Evolutionary conservation across 139 green algal genomes (phyloP).

Genomic region (Edaphochlamys debaryana): DNA sequence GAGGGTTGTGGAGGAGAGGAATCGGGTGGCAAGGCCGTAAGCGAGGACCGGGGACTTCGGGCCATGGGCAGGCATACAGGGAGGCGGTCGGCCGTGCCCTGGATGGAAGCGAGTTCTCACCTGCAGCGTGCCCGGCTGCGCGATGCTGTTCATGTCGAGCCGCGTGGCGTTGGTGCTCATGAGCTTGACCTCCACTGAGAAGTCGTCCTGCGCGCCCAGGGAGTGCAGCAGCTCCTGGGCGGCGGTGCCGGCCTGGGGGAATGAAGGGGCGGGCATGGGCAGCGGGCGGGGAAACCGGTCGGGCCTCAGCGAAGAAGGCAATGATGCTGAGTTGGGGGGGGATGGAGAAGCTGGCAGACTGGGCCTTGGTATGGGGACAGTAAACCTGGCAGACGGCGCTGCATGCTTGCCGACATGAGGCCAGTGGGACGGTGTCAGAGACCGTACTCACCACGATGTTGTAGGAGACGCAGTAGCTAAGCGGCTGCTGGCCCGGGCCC

Average conservation of each 20-base stretch:
- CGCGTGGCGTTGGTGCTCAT: slow-evolving; percentile 3
- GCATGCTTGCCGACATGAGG: too few species aligned
- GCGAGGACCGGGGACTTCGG: too few species aligned
- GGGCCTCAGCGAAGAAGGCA: not conserved
- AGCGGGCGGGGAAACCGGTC: too few species aligned
- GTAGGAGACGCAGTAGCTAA: slow-evolving; percentile 46
- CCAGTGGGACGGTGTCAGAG: too few species aligned
- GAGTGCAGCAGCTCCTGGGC: not conserved
- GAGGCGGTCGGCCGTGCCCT: too few species aligned
- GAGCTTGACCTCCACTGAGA: slow-evolving; percentile 24
- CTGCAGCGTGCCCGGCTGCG: slow-evolving; percentile 19
- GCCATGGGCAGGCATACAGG: too few species aligned
- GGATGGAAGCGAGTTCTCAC: not conserved
- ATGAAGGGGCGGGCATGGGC: not conserved
- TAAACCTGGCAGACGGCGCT: too few species aligned
- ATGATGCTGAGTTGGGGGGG: not conserved
- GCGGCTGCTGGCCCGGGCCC: slow-evolving; percentile 1
- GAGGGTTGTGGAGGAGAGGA: too few species aligned
- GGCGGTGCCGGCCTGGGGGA: not conserved
- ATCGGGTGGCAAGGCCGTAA: too few species aligned
- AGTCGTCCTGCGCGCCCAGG: slow-evolving; percentile 1
- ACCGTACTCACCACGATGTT: slow-evolving; percentile 8
- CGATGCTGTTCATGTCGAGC: slow-evolving; percentile 17
- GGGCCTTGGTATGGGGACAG: not conserved
- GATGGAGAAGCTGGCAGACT: not conserved